A percentile compares a stretch with the other conserved stretches of the same genome.
These are phyloP conservation scores for Blepharisma undulans DNA, from an alignment of 169 alveolate species.

Conservation along the genomic window DNA sequence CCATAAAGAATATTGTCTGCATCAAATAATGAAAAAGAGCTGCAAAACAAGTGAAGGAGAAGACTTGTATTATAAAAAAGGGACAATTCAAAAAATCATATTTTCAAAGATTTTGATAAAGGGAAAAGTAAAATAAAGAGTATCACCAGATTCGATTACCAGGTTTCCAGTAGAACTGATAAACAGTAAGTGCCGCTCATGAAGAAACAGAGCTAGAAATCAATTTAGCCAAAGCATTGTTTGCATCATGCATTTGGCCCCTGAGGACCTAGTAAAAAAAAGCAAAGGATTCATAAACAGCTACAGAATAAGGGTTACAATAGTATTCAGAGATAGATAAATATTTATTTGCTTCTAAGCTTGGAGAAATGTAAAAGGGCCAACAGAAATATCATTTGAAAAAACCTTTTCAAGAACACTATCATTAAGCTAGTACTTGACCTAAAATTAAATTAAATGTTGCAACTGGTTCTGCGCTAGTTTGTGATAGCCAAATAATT, in stretches of 20 bases:
- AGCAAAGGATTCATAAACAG: conserved; percentile 24
- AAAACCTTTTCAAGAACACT: background rate
- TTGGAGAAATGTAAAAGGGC: background rate
- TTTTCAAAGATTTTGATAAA: too few species aligned
- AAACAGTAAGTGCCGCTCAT: too few species aligned
- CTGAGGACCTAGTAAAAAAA: background rate
- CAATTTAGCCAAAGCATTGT: background rate
- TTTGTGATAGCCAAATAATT: background rate
- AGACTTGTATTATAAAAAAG: too few species aligned
- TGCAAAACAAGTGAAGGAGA: too few species aligned
- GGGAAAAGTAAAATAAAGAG: too few species aligned
- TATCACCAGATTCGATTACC: too few species aligned
- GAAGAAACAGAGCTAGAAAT: too few species aligned
- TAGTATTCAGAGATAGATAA: background rate
- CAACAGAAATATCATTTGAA: background rate
- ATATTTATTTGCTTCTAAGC: background rate
- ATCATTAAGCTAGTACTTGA: background rate
- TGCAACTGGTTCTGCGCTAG: background rate
- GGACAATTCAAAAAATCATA: too few species aligned
- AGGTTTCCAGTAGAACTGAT: background rate
- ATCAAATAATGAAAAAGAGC: too few species aligned
- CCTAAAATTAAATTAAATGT: background rate
- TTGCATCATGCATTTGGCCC: background rate
- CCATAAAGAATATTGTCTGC: too few species aligned
- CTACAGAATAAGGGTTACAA: background rate